A percentile compares a stretch with the other conserved stretches of the same genome.
These are phyloP conservation scores for Asclepias syriaca DNA, from an alignment of 257 asterid species.

Conservation along the genomic window DNA sequence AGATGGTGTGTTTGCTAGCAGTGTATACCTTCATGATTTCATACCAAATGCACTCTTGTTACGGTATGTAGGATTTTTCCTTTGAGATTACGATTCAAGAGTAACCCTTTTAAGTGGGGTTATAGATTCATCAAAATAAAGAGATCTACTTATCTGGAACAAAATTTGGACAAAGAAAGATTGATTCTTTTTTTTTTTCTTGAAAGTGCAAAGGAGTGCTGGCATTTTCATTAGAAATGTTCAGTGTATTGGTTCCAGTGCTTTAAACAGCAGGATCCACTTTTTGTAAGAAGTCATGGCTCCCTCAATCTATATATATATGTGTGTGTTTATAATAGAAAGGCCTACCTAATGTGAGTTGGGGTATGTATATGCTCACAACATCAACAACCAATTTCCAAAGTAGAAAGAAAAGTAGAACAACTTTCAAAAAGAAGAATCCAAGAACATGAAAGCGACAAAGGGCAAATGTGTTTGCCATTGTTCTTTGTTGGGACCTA, in stretches of 20 bases:
- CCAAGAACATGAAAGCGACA: not conserved
- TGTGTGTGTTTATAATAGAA: too few relatives aligned
- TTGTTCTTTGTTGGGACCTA: not conserved
- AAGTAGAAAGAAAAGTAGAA: too few relatives aligned
- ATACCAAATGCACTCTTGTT: too few relatives aligned
- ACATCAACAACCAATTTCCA: not conserved
- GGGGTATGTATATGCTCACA: not conserved
- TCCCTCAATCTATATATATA: not conserved
- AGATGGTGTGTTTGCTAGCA: constrained; percentile 6
- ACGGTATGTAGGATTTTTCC: not conserved
- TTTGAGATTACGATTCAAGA: not conserved
- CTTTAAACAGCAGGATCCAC: not conserved
- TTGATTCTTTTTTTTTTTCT: too few relatives aligned
- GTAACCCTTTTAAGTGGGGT: not conserved
- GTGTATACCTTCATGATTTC: too few relatives aligned
- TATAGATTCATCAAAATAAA: too few relatives aligned
- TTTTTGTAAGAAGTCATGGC: not conserved
- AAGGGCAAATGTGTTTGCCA: not conserved
- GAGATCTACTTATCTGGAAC: too few relatives aligned
- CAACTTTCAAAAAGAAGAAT: not conserved
- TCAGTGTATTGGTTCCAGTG: not conserved
- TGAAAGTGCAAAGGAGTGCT: too few relatives aligned
- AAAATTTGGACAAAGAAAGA: too few relatives aligned
- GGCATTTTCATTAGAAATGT: not conserved
- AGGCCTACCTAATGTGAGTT: too few relatives aligned